phyloP scores from a whole-genome alignment of 352 stramenopile species.

The Peronospora farinosa region DNA sequence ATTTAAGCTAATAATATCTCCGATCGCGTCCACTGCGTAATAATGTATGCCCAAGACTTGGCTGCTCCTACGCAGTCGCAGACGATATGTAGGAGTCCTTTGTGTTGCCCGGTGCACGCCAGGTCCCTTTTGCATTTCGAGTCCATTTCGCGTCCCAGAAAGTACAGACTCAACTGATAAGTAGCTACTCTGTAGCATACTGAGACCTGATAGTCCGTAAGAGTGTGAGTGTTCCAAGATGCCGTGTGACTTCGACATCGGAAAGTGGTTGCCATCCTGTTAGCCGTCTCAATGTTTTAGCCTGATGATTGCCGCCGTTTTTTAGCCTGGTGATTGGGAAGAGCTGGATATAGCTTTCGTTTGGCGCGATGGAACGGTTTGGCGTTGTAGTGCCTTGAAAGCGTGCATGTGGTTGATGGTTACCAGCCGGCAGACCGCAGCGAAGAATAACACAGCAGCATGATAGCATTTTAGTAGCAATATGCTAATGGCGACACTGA shows the following conservation, averaged over 20 bases:
- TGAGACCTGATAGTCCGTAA: neutral
- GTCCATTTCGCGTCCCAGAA: neutral
- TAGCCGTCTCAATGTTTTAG: neutral
- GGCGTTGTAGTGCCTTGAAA: no score
- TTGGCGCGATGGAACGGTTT: no score
- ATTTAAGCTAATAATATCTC: neutral
- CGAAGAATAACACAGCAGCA: no score
- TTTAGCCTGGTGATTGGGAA: no score
- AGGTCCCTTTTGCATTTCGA: neutral
- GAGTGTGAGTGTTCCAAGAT: neutral
- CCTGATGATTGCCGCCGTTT: no score
- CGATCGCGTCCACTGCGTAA: neutral
- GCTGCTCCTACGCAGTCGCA: neutral
- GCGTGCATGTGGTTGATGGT: no score
- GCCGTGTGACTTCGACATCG: neutral
- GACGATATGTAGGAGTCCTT: neutral
- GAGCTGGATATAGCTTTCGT: no score
- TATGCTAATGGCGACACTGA: no score
- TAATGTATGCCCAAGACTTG: neutral
- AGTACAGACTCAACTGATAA: neutral
- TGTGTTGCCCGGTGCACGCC: neutral
- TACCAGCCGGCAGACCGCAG: no score
- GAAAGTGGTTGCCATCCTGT: neutral
- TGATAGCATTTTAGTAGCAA: no score
- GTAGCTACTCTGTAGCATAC: no score